phyloP scores from a whole-genome alignment of 2,329 filamentous ascomycete genomes.

The Alternaria brassicae region DNA sequence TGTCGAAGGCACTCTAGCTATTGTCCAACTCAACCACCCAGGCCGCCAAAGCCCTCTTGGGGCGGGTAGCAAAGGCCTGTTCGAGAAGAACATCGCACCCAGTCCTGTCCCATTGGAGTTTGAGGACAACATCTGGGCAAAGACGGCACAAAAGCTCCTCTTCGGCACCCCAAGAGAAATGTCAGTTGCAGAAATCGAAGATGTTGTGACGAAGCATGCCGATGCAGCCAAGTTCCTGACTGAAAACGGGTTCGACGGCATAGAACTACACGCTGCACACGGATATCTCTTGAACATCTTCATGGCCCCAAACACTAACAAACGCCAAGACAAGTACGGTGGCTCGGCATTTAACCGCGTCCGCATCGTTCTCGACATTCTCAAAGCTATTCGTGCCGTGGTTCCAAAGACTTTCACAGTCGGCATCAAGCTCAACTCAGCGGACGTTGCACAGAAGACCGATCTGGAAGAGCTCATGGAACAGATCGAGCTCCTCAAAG shows the following conservation, averaged over 20 bases:
- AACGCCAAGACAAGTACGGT: constrained; percentile 58
- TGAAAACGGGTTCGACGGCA: constrained; percentile 61
- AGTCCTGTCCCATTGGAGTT: constrained; percentile 53
- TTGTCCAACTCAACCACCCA: constrained; percentile 68
- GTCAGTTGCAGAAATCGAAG: constrained; percentile 60
- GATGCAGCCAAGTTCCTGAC: constrained; percentile 62
- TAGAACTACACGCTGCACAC: constrained; percentile 62
- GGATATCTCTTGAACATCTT: constrained; percentile 54
- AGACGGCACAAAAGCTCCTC: constrained; percentile 51
- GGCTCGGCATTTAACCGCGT: constrained; percentile 56
- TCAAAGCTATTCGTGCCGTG: constrained; percentile 52
- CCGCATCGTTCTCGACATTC: constrained; percentile 56
- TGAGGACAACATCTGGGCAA: constrained; percentile 45
- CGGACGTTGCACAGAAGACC: constrained; percentile 53
- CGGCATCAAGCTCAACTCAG: constrained; percentile 61
- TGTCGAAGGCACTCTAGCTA: constrained; percentile 63
- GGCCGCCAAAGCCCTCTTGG: constrained; percentile 60
- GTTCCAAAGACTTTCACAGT: constrained; percentile 55
- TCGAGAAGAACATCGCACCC: constrained; percentile 40
- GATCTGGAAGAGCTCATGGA: constrained; percentile 61
- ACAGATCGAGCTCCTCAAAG: constrained; percentile 62
- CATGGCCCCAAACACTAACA: constrained; percentile 40
- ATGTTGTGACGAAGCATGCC: constrained; percentile 64
- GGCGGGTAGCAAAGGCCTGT: constrained; percentile 55
- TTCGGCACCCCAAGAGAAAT: constrained; percentile 60